Evolutionary conservation across 371 early-diverging fungal species (phyloP), one percentile per base, ranked within the genome.

Genomic region (Mortierella sp.): DNA sequence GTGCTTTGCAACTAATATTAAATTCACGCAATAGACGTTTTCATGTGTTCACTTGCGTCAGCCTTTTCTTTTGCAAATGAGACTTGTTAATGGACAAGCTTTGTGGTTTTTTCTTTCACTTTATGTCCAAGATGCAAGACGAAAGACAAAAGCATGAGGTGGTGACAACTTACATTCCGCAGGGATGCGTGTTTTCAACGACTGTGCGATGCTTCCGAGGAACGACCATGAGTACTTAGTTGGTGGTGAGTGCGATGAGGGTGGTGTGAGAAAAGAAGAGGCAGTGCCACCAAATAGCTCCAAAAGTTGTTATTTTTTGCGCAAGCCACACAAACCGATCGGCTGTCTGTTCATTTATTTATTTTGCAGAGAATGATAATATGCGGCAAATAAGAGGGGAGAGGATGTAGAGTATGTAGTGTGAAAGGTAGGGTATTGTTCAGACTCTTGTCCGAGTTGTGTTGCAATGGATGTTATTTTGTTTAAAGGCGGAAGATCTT

Each of bases 401-500:
- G 63, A 63, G 34, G 63, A 16, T 31, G 31, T 26, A 14, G 13
- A 26, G 58, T 63, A 19, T 19, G 34, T 10, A 60, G 16, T 24
- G 21, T 68, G 38, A 42, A 24, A 11, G 58, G 11, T 24, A 5
- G n/a, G 60, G 44, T 42, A 60, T n/a, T 38, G 45, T 34, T 58
- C 63, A 26, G 38, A 19, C 63, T 70, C 13, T 72, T 47, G 31
- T 21, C 4, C 11, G 38, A 58, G 60, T 42, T 21, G 68, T 55
- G 16, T n/a, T 26, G 26, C 31, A 21, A 24, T 26, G 16, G 14
- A 16, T 21, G 42, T 26, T 77, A 79, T 38, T 77, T 81, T 77
- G 82, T 77, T 81, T 77, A 86, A 21, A 95, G 88, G 44, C 94
- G 93, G 83, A 96, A 97, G 82, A 98, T 96, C 68, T 93, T 95